Evolutionary conservation across 352 stramenopile genomes (phyloP), one percentile per base, ranked within the genome.

Genomic region (Pelagophyceae sp.): DNA sequence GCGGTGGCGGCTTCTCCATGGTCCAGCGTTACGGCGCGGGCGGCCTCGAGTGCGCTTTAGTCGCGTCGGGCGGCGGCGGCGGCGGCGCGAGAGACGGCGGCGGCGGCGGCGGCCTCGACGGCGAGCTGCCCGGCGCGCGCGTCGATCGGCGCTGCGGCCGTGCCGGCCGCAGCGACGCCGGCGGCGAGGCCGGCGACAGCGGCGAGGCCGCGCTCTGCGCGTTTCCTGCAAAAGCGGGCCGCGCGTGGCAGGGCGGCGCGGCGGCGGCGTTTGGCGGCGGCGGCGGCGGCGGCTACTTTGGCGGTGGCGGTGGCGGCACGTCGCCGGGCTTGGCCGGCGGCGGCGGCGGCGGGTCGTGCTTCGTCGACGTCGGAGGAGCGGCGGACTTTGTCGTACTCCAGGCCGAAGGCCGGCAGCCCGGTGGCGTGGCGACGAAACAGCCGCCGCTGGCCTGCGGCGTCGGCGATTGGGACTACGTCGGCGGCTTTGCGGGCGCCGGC

Each of bases 261-360:
- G 83, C 82, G 0, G 83, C 76, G n/a, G 80, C 83, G 38, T 87
- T 85, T 76, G 83, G 83, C 20, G 83, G 83, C 60, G 83, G 83
- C 33, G 83, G 83, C 54, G 83, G 83, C 32, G 81, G 76, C 67
- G 83, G 83, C 11, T 75, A 82, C 32, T 86, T 85, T 25, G 83
- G 83, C 38, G 83, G 83, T 3, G 83, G 83, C 29, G 83, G 83
- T 23, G 83, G 83, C 11, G 83, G 83, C 23, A 85, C 81, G 3
- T 79, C 78, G 32, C 83, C 83, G 0, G 83, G 83, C 20, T 84
- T 87, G 31, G 83, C 84, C 23, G 83, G 83, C 37, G 83, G 83
- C 38, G 83, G 83, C 37, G 83, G 83, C 33, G 83, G 83, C 37
- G 83, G 83, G 20, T 81, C 75, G 11, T 79, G 70, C 31, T 86